A percentile compares a stretch with the other conserved stretches of the same genome.
Evolutionary conservation across 2,329 filamentous ascomycete genomes (phyloP).

Genomic region (Fusarium multiceps): DNA sequence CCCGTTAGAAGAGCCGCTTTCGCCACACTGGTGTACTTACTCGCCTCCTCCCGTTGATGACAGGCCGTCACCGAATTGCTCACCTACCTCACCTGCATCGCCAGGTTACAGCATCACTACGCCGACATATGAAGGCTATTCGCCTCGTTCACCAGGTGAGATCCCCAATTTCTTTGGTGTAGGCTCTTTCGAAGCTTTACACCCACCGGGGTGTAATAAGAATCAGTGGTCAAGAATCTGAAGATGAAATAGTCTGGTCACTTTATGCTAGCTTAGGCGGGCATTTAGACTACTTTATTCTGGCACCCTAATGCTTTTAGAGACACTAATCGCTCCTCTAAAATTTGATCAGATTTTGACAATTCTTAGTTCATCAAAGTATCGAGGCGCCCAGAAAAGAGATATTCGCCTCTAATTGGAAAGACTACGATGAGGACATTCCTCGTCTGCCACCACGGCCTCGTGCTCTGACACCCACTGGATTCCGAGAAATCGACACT

Average conservation of each 20-base stretch:
- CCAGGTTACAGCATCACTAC: background rate
- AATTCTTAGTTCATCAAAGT: background rate
- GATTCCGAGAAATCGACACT: background rate
- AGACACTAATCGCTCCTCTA: too few relatives aligned
- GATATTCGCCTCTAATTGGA: background rate
- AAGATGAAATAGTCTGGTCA: background rate
- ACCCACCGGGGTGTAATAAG: too few relatives aligned
- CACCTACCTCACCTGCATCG: background rate
- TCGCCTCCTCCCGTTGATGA: background rate
- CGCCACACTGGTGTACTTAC: too few relatives aligned
- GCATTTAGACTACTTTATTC: background rate
- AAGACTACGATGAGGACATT: background rate
- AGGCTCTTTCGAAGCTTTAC: too few relatives aligned
- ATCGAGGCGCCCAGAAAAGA: background rate
- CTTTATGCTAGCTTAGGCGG: accelerated
- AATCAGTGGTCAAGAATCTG: background rate
- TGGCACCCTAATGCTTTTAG: too few relatives aligned
- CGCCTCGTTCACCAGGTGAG: background rate
- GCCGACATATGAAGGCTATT: background rate
- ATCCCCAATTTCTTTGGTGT: too few relatives aligned
- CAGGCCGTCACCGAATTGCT: background rate
- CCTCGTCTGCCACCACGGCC: background rate
- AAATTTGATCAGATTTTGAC: background rate
- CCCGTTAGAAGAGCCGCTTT: too few relatives aligned
- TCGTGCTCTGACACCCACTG: background rate